These are phyloP conservation scores for Galeopsis tetrahit DNA, from an alignment of 257 asterid genomes.

Conservation along the genomic window DNA sequence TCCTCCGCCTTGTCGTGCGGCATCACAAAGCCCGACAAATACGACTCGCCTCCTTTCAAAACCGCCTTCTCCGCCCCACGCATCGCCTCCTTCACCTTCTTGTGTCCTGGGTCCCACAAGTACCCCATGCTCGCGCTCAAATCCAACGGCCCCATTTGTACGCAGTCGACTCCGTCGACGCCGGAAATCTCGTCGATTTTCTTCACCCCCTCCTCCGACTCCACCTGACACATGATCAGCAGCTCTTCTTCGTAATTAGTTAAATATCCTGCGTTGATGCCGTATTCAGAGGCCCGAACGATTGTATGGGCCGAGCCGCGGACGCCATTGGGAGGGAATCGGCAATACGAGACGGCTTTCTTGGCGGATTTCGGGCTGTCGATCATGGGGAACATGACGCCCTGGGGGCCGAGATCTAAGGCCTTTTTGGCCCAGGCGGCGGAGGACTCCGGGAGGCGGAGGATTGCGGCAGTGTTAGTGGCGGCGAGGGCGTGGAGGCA, in stretches of 20 bases:
- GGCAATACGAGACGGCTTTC: conserved; percentile 75
- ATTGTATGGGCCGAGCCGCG: conserved; percentile 89
- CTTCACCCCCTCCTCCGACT: conserved; percentile 64
- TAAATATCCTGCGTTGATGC: conserved; percentile 70
- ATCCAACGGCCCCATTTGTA: conserved; percentile 91
- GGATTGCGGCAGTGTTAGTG: conserved; percentile 66
- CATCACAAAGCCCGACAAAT: conserved; percentile 77
- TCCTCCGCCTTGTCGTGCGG: conserved; percentile 62
- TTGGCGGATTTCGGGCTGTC: conserved; percentile 68
- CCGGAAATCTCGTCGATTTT: conserved; percentile 64
- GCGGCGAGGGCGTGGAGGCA: conserved; percentile 80
- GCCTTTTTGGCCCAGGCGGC: conserved; percentile 85
- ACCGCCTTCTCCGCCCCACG: conserved; percentile 67
- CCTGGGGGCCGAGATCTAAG: conserved; percentile 89
- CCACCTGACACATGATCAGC: conserved; percentile 82
- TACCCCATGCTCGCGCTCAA: conserved; percentile 89
- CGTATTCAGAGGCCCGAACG: conserved; percentile 78
- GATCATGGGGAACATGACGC: conserved; percentile 90
- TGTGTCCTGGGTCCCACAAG: conserved; percentile 86
- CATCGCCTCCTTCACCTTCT: conserved; percentile 71
- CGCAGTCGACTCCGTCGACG: conserved; percentile 80
- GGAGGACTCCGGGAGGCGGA: conserved; percentile 76
- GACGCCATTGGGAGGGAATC: conserved; percentile 70
- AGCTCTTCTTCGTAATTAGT: conserved; percentile 70
- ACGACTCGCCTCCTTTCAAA: conserved; percentile 54